Conservation (phyloP, 352 stramenopile genomes). For the Globisporangium spiculum region DNA sequence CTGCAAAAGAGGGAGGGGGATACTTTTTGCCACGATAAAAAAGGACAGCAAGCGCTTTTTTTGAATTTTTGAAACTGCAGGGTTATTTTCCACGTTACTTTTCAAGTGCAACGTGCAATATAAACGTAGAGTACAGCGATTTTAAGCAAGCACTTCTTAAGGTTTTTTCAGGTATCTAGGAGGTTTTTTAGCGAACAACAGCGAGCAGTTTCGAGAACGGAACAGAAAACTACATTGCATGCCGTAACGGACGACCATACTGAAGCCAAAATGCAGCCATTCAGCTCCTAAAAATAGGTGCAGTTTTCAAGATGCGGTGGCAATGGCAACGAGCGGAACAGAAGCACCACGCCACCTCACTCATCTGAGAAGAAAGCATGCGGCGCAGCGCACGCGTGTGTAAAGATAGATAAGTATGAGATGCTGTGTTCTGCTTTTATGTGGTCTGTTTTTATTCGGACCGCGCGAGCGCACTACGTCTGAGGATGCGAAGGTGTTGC, state of each 20-base stretch:
- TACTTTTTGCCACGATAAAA: conserved; percentile 8
- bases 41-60: conserved; percentile 18
- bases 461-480: background rate
- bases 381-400: background rate
- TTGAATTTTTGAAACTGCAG: conserved; percentile 41
- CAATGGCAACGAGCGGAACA: background rate
- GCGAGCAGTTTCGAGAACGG: background rate
- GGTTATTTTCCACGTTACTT: conserved; percentile 2
- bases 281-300: background rate
- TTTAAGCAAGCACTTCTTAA: no score
- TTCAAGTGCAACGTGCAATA: conserved; percentile 4
- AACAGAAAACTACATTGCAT: background rate
- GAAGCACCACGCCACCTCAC: background rate
- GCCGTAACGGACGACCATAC: conserved; percentile 10
- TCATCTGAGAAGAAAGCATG: background rate
- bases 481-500: background rate
- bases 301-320: background rate
- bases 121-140: background rate
- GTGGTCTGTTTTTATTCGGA: background rate
- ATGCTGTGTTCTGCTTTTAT: background rate
- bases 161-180: background rate
- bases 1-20: conserved; percentile 2
- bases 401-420: background rate
- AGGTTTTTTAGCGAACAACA: background rate
- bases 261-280: conserved; percentile 7